Conservation (phyloP, 140 eudicot species). For the Senecio squalidus region DNA sequence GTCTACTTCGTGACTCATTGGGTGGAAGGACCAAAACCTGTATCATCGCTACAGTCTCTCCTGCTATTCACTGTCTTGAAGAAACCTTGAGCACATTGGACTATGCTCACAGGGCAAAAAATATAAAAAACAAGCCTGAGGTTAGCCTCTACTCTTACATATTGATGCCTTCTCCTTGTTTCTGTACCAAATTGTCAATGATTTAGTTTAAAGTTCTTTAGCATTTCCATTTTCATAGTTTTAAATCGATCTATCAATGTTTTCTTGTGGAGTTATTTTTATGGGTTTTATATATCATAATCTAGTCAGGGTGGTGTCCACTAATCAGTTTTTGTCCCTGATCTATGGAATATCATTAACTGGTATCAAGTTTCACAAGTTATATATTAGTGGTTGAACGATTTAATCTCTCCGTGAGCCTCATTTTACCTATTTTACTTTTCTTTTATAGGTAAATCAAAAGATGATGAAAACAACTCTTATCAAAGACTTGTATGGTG, state of each 20-base stretch:
- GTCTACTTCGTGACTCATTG: constrained; percentile 92
- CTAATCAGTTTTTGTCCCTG: too few relatives aligned
- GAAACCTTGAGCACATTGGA: constrained; percentile 97
- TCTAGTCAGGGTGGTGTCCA: too few relatives aligned
- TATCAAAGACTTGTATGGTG: constrained; percentile 94
- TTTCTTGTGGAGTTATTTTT: too few relatives aligned
- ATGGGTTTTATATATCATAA: too few relatives aligned
- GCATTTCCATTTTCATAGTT: too few relatives aligned
- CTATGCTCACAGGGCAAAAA: constrained; percentile 95
- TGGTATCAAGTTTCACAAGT: too few relatives aligned
- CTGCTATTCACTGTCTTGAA: constrained; percentile 98
- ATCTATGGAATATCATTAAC: too few relatives aligned
- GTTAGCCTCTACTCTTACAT: constrained; percentile 24
- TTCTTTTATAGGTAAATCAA: constrained; percentile 69
- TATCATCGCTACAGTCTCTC: constrained; percentile 97
- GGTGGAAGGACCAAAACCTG: constrained; percentile 99
- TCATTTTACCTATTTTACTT: neutral
- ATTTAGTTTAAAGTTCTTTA: neutral
- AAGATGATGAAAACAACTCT: constrained; percentile 98
- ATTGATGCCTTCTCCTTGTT: neutral
- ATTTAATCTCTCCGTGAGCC: neutral
- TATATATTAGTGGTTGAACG: neutral
- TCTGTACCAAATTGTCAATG: neutral
- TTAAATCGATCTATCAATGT: too few relatives aligned
- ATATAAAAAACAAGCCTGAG: constrained; percentile 94